Evolutionary conservation across 345 rosid genomes (phyloP).

Genomic region (Eucalyptus polybractea): DNA sequence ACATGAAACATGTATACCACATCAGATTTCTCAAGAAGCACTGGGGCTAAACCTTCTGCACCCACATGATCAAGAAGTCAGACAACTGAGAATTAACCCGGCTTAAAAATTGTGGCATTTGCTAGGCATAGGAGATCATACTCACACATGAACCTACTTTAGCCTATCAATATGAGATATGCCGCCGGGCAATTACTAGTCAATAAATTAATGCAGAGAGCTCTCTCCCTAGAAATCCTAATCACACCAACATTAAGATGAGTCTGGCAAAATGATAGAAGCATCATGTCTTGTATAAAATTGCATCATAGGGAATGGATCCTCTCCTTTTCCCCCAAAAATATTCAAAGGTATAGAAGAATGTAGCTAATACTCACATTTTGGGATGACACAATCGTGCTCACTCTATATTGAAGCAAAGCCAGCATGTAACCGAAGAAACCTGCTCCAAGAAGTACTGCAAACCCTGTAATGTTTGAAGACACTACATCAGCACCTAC

Average conservation of each 20-base stretch:
- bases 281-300: background rate
- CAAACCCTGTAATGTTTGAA: slow-evolving; percentile 56
- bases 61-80: background rate
- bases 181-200: background rate
- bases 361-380: slow-evolving; percentile 25
- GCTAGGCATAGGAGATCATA: background rate
- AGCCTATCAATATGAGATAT: background rate
- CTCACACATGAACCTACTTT: background rate
- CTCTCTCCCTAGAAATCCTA: background rate
- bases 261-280: background rate
- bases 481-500: background rate
- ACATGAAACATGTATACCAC: background rate
- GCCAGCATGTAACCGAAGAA: slow-evolving; percentile 96
- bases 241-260: background rate
- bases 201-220: background rate
- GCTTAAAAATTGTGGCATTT: background rate
- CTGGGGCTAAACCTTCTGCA: background rate
- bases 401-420: slow-evolving; percentile 71
- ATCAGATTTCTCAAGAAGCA: background rate
- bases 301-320: background rate
- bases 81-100: background rate
- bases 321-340: background rate
- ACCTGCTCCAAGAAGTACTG: slow-evolving; percentile 92
- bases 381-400: slow-evolving; percentile 55
- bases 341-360: background rate